These are phyloP conservation scores for Dipodascus albidus DNA, from an alignment of 805 yeast genomes.

Conservation along the genomic window DNA sequence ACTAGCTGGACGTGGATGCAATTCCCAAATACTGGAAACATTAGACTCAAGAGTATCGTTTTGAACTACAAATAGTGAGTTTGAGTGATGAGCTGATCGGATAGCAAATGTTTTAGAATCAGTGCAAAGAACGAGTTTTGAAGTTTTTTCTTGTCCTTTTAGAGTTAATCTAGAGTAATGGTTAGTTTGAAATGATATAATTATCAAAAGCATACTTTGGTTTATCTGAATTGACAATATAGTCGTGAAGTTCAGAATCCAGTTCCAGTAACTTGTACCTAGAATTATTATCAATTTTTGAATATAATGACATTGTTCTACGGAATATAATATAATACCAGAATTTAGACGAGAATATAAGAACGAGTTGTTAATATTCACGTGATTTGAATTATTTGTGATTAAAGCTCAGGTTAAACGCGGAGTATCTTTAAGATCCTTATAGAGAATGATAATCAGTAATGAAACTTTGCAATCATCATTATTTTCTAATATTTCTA, in stretches of 20 bases:
- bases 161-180: constrained; percentile 12
- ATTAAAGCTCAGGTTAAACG: too few relatives aligned
- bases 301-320: neutral
- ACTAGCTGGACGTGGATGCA: neutral
- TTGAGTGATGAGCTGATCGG: constrained; percentile 78
- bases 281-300: neutral
- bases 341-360: too few relatives aligned
- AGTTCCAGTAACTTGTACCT: neutral
- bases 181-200: neutral
- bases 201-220: neutral
- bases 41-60: constrained; percentile 8
- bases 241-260: neutral
- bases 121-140: constrained; percentile 53
- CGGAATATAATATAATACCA: too few relatives aligned
- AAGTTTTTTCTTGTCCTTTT: constrained; percentile 26
- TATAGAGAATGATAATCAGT: too few relatives aligned
- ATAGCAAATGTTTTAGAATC: constrained; percentile 45
- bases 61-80: constrained; percentile 52
- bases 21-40: constrained; percentile 5
- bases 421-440: too few relatives aligned
- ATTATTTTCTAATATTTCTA: constrained; percentile 18
- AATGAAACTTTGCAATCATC: neutral
- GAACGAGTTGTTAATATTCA: too few relatives aligned
- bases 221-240: neutral
- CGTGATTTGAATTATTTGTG: neutral